Evolutionary conservation across 441 rosid species (phyloP).

Genomic region (Omphalea diandra): DNA sequence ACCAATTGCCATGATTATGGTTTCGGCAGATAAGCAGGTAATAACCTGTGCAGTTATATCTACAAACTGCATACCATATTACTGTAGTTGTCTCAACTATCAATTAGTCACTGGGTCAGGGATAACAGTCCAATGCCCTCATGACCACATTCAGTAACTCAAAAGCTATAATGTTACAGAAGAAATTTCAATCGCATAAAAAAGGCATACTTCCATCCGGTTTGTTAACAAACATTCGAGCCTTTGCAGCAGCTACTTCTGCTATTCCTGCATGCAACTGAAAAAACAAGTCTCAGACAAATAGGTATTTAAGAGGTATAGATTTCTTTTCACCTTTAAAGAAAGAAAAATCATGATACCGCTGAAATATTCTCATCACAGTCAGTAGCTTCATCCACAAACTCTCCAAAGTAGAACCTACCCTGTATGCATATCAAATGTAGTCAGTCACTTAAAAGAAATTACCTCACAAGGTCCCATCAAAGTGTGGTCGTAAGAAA

Average conservation of each 20-base stretch:
- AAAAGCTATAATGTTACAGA: conserved; percentile 4
- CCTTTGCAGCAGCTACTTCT: conserved; percentile 97
- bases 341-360: conserved; percentile 47
- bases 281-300: conserved; percentile 31
- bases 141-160: not conserved
- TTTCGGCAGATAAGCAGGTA: not conserved
- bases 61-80: not conserved
- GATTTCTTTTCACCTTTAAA: conserved; percentile 8
- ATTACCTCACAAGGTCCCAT: not conserved
- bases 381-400: conserved; percentile 53
- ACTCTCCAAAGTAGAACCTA: conserved; percentile 89
- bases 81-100: not conserved
- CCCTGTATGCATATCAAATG: conserved; percentile 52
- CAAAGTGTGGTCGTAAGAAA: not conserved
- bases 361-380: conserved; percentile 68
- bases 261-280: conserved; percentile 92
- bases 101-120: not conserved
- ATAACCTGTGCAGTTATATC: not conserved
- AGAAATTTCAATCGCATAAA: conserved; percentile 5
- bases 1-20: not conserved
- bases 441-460: not conserved
- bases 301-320: not conserved
- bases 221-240: conserved; percentile 86
- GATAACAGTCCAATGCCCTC: not conserved
- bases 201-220: conserved; percentile 90